Evolutionary conservation across 192 early-diverging fungal genomes (phyloP).

Genomic region (Linderina pennispora): DNA sequence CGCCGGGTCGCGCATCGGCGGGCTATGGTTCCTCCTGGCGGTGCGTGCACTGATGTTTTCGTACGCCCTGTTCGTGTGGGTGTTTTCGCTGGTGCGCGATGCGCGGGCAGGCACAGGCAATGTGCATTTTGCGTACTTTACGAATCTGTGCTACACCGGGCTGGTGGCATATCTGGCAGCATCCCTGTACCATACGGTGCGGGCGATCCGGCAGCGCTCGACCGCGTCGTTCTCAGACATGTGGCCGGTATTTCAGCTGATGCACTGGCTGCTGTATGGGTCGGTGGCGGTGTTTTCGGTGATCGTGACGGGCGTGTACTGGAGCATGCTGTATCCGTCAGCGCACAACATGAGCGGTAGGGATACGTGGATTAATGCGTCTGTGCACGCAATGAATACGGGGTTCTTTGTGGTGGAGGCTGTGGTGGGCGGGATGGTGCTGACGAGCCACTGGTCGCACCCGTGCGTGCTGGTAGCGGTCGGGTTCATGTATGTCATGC

Average conservation of each 20-base stretch:
- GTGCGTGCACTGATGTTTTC: conserved; percentile 14
- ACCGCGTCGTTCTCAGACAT: conserved; percentile 11
- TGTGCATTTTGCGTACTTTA: conserved; percentile 37
- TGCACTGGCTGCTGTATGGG: conserved; percentile 43
- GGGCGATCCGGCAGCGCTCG: conserved; percentile 1
- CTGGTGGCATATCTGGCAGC: conserved; percentile 20
- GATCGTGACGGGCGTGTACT: conserved; percentile 26
- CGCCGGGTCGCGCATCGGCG: conserved; percentile 11
- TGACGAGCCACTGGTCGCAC: conserved; percentile 37
- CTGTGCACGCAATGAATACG: conserved; percentile 29
- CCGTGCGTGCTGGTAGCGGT: conserved; percentile 10
- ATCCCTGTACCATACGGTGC: conserved; percentile 15
- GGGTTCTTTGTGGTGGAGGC: conserved; percentile 18
- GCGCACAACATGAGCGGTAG: not conserved
- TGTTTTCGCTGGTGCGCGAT: conserved; percentile 14
- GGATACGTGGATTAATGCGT: conserved; percentile 22
- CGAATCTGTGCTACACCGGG: conserved; percentile 37
- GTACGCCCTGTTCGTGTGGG: conserved; percentile 31
- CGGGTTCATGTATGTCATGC: conserved; percentile 17
- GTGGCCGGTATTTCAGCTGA: conserved; percentile 21
- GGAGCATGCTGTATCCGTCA: conserved; percentile 25
- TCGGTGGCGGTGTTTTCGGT: conserved; percentile 25
- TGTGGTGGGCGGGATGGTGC: conserved; percentile 17
- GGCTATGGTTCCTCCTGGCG: conserved; percentile 1
- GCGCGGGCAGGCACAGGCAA: conserved; percentile 8